phyloP scores from a whole-genome alignment of 257 asterid species.

The Petrea volubilis region DNA sequence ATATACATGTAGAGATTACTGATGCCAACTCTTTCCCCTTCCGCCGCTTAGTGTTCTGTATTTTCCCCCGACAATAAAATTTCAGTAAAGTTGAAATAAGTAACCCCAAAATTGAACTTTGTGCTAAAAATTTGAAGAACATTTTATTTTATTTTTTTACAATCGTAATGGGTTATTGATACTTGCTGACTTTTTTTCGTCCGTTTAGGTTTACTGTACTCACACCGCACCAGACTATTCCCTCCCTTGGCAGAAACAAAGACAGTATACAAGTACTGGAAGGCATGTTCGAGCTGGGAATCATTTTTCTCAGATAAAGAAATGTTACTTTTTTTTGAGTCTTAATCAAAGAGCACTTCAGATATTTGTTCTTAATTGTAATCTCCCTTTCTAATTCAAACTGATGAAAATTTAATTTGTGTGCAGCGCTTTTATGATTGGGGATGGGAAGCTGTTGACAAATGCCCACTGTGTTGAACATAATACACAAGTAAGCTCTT shows the following conservation, averaged over 20 bases:
- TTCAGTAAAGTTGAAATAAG: neutral
- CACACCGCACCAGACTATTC: conserved; percentile 96
- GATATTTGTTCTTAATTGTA: neutral
- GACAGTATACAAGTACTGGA: conserved; percentile 91
- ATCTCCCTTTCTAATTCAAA: neutral
- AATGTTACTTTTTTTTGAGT: conserved; percentile 10
- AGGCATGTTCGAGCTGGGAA: conserved; percentile 53
- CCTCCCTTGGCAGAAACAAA: conserved; percentile 98
- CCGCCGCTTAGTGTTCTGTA: neutral
- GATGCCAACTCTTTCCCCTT: neutral
- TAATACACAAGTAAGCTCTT: conserved; percentile 69
- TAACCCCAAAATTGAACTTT: neutral
- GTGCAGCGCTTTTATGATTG: conserved; percentile 92
- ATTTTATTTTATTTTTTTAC: neutral
- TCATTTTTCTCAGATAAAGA: conserved; percentile 1
- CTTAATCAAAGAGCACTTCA: conserved; percentile 12
- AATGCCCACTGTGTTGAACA: conserved; percentile 97
- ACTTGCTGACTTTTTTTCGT: conserved; percentile 3
- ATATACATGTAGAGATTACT: neutral
- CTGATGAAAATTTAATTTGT: conserved; percentile 20
- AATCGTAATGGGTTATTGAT: neutral
- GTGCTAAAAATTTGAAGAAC: neutral
- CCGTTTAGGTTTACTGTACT: conserved; percentile 80
- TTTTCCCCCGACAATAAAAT: neutral
- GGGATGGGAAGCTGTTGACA: conserved; percentile 85